Evolutionary conservation across 495 filamentous ascomycete species (phyloP), one percentile per base, ranked within the genome.

Genomic region (Penicillium paradoxum): DNA sequence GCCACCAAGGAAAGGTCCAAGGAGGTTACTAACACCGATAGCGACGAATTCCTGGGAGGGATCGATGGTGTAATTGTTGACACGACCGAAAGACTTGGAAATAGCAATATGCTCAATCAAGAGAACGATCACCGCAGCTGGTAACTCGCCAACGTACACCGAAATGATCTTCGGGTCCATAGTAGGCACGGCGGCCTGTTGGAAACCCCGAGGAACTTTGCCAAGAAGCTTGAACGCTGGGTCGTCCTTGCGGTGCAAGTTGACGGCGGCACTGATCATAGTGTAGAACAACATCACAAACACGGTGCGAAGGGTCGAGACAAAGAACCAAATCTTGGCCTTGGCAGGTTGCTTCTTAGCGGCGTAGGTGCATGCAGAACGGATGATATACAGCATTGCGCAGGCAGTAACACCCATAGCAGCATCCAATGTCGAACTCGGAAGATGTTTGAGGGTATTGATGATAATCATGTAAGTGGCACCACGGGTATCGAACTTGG

Each of bases 11-110:
- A 98, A 97, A 6, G 93, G 92, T 5, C 89, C 91, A 1, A 98
- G 78, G 30, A 97, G 75, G 66, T 98, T 98, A 17, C 85, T 87
- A 8, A 97, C 79, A 42, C 93, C 93, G 62, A 98, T 97, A 21
- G 88, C 95, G 21, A 98, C 87, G 73, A 98, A 83, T 62, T 98
- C 93, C 65, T 98, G 93, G 0, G 92, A 97, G 3, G 93, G 95
- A 56, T 97, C 83, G 69, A 98, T 97, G n/a, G 84, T 89, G 71
- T 98, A 98, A 73, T 97, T 97, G 74, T 97, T 97, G 57, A 98
- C 80, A 38, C 93, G 82, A 5, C 93, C 93, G 53, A 98, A 98
- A 0, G 93, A 97, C 70, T 98, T 98, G 30, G 91, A 90, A 54
- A 98, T 98, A n/a, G 95, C 87, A 57, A 93, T 91, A 65, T 95